A percentile compares a stretch with the other conserved stretches of the same genome.
These are phyloP conservation scores for Volutella citrinella DNA, from an alignment of 2,329 filamentous ascomycete genomes.

Conservation along the genomic window DNA sequence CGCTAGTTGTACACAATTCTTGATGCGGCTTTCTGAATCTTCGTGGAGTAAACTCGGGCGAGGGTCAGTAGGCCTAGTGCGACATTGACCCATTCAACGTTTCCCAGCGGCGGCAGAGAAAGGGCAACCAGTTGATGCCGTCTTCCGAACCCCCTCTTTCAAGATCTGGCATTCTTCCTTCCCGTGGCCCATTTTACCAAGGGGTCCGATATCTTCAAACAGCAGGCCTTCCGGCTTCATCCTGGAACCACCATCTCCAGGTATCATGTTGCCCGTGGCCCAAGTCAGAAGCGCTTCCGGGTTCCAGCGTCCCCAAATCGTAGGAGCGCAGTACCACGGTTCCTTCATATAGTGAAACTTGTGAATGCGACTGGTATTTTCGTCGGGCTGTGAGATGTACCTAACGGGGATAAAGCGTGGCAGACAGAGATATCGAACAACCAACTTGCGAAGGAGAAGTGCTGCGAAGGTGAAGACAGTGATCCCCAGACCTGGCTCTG, in stretches of 20 bases:
- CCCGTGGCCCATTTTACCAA: slow-evolving; percentile 49
- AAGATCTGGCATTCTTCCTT: slow-evolving; percentile 36
- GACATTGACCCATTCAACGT: too few species aligned
- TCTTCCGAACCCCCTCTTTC: slow-evolving; percentile 28
- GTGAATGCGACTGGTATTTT: slow-evolving; percentile 50
- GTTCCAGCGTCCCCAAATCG: slow-evolving; percentile 61
- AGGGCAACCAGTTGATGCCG: slow-evolving; percentile 42
- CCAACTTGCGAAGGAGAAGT: slow-evolving; percentile 51
- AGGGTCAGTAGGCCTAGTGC: too few species aligned
- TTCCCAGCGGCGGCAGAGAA: slow-evolving; percentile 28
- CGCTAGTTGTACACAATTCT: too few species aligned
- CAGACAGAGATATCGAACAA: slow-evolving; percentile 55
- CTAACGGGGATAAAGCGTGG: slow-evolving; percentile 49
- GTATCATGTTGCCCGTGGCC: slow-evolving; percentile 42
- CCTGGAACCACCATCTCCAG: slow-evolving; percentile 36
- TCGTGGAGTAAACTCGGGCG: too few species aligned
- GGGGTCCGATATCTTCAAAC: slow-evolving; percentile 62
- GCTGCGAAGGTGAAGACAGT: slow-evolving; percentile 41
- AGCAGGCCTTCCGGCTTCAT: slow-evolving; percentile 50
- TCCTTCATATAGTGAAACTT: slow-evolving; percentile 53
- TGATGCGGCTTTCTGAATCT: too few species aligned
- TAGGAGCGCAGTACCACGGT: slow-evolving; percentile 63
- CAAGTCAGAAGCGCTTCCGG: slow-evolving; percentile 49
- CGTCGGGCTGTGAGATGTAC: slow-evolving; percentile 46
- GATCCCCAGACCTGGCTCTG: slow-evolving; percentile 38